Evolutionary conservation across 2,329 filamentous ascomycete genomes (phyloP).

Genomic region (Colletotrichum aenigma): DNA sequence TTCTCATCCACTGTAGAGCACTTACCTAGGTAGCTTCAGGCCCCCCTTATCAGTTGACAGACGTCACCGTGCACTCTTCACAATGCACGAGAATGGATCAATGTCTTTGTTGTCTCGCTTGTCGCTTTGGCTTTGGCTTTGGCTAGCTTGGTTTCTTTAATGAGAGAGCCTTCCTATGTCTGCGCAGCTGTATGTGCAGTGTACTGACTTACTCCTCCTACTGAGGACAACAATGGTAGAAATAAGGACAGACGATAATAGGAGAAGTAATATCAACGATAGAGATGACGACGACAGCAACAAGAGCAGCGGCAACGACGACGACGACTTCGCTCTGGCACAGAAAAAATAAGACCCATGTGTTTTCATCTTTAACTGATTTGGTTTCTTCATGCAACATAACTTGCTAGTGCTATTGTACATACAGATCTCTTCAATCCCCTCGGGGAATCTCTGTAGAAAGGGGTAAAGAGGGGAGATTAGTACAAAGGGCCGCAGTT

Average conservation of each 20-base stretch:
- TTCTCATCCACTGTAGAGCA: background rate
- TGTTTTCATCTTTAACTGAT: background rate
- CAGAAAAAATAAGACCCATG: background rate
- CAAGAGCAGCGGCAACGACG: background rate
- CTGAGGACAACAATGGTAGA: background rate
- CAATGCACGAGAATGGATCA: background rate
- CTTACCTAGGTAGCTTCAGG: background rate
- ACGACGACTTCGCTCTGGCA: background rate
- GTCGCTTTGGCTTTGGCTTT: background rate
- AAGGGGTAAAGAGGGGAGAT: constrained; percentile 20
- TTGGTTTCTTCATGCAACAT: constrained; percentile 21
- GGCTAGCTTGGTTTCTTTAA: background rate
- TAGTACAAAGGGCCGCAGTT: constrained; percentile 35
- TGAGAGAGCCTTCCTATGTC: background rate
- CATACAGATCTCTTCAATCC: constrained; percentile 20
- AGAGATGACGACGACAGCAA: background rate
- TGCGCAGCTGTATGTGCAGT: background rate
- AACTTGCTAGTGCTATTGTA: constrained; percentile 23
- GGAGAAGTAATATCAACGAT: no score
- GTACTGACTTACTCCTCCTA: background rate
- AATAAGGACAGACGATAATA: no score
- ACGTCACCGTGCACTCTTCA: background rate
- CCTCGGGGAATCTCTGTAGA: constrained; percentile 17
- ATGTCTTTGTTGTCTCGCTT: background rate
- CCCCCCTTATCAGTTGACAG: background rate